Evolutionary conservation across 495 filamentous ascomycete species (phyloP), one percentile per base, ranked within the genome.

Genomic region (Thermothielavioides terrestris): DNA sequence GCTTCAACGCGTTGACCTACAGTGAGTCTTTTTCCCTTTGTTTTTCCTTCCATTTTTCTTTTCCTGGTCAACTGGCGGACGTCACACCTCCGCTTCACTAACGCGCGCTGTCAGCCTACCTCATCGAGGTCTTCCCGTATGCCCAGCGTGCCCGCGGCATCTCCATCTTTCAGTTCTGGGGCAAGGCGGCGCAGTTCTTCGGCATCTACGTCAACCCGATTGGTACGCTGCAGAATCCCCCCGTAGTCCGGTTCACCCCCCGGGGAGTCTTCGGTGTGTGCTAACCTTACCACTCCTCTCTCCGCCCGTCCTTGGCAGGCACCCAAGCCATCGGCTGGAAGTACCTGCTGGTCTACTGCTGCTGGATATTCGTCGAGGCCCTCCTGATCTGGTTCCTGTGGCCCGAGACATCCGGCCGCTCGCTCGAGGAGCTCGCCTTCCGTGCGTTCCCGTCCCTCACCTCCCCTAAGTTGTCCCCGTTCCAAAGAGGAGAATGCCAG

Each of bases 1-100:
- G 78, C 32, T 83, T 82, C 52, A 84, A 84, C 46, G 80, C 81
- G n/a, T 66, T 84, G 42, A 81, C 80, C 0, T 84, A 82, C 61
- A 82, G 77, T 81, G 58, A 67, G 70, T 58, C 12, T 15, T 10
- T 6, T 10, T 10, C 10, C 27, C 10, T 28, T n/a, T n/a, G n/a
- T n/a, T n/a, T n/a, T n/a, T 8, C 11, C 1, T 8, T 22, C 9
- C 20, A 17, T 6, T n/a, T 20, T 11, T 9, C 8, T 21, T 37
- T n/a, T n/a, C n/a, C n/a, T n/a, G n/a, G n/a, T n/a, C n/a, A n/a
- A n/a, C n/a, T n/a, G n/a, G n/a, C n/a, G n/a, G n/a, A n/a, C n/a
- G n/a, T n/a, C n/a, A n/a, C n/a, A n/a, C n/a, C n/a, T n/a, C n/a
- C n/a, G n/a, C n/a, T n/a, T n/a, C n/a, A 10, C 39, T 51, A 46